Base-by-base conservation (phyloP, 1,139 yeast species). In the Yarrowia galli region DNA sequence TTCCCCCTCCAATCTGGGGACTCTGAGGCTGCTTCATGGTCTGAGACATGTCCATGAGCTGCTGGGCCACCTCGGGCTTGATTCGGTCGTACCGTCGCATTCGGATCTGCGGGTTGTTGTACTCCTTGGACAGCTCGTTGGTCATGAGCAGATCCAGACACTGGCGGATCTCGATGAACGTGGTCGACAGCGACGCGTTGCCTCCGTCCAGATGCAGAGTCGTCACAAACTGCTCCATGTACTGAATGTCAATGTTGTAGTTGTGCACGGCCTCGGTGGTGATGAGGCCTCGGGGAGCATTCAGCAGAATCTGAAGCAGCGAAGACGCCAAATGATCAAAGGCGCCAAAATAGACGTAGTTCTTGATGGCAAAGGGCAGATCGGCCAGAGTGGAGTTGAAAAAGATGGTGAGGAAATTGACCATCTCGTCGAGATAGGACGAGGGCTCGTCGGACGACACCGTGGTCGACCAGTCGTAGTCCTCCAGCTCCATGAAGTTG, bases 341-440 rank as follows among this genome's bases (percentile, higher is more conserved):
- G 46, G 95, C 92, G 75, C 97, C 85, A 73, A 92, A 87, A 71
- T 93, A 84, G 40, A 97, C 86, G 71, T 93, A 80, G 3, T 96
- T 88, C 72, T 92, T 86, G 69, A 95, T 88, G 13, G 91, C 85
- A 66, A 84, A 84, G 0, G 98, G 98, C 53, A 95, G 82, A 71
- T 89, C 91, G 22, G 90, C 88, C 73, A 95, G 85, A n/a, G 96
- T 92, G 0, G 97, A 88, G 67, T 89, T 87, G 75, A 95, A 92
- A 82, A 93, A 85, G 77, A 92, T 91, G 71, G 90, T 92, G 76
- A 95, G 82, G 77, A 89, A 95, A 69, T 89, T 85, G n/a, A 97
- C 95, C 81, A 92, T 87, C 79, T 95, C 98, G 67, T 87, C 86
- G 70, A 93, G 85, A 67, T 90, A 89, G 71, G 84, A 84, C 71